These are phyloP conservation scores for Priceomyces carsonii DNA, from an alignment of 805 yeast genomes.

Conservation along the genomic window DNA sequence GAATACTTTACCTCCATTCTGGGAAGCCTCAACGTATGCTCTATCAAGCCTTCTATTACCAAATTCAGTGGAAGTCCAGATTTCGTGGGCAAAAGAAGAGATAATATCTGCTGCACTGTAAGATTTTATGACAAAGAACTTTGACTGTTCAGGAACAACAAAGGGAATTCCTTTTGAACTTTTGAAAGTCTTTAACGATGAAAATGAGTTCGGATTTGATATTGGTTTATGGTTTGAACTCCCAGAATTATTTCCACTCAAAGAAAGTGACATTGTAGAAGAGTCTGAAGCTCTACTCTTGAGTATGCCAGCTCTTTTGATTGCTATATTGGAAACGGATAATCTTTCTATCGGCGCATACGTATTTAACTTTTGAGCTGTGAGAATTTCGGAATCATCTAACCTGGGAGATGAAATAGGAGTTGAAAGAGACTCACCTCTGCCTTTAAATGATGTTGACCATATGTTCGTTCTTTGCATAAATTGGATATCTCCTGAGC, in stretches of 20 bases:
- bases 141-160: constrained; percentile 21
- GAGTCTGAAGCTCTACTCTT: too few relatives aligned
- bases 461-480: constrained; percentile 18
- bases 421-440: constrained; percentile 3
- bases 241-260: too few relatives aligned
- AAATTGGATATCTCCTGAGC: constrained; percentile 8
- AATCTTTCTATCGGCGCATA: not conserved
- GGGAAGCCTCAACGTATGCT: constrained; percentile 33
- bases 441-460: constrained; percentile 13
- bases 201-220: too few relatives aligned
- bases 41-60: constrained; percentile 54
- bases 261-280: too few relatives aligned
- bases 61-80: constrained; percentile 61
- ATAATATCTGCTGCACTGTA: constrained; percentile 48
- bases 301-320: not conserved
- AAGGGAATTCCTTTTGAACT: constrained; percentile 13
- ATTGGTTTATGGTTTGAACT: too few relatives aligned
- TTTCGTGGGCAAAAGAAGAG: constrained; percentile 47
- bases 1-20: constrained; percentile 35
- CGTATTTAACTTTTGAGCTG: too few relatives aligned
- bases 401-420: too few relatives aligned
- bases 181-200: too few relatives aligned
- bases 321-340: not conserved
- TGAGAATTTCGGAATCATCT: too few relatives aligned
- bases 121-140: constrained; percentile 57